Evolutionary conservation across 306 rosid species (phyloP).

Genomic region (Neltuma alba): DNA sequence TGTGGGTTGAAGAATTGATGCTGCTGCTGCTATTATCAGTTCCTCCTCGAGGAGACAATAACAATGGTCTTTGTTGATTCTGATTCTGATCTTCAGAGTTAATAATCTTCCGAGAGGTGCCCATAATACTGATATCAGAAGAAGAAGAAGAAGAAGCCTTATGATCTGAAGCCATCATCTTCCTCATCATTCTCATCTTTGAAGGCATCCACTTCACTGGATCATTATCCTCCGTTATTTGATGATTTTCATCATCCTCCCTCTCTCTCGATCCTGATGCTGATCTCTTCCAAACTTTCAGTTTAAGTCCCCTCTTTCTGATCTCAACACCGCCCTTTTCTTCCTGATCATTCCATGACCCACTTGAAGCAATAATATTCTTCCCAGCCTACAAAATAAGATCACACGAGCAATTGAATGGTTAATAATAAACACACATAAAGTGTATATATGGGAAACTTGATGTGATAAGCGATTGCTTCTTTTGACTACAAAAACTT

Average conservation of each 20-base stretch:
- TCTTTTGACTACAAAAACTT: no score
- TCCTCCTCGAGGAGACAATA: conserved; percentile 40
- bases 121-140: neutral
- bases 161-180: conserved; percentile 61
- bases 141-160: neutral
- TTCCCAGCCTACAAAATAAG: conserved; percentile 4
- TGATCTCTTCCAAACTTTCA: conserved; percentile 48
- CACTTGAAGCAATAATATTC: conserved; percentile 36
- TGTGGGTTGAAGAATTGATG: conserved; percentile 33
- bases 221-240: conserved; percentile 5
- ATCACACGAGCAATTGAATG: neutral
- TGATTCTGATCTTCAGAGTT: conserved; percentile 46
- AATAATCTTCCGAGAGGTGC: no score
- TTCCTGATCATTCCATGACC: conserved; percentile 52
- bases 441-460: no score
- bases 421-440: neutral
- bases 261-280: neutral
- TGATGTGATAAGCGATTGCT: no score
- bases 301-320: conserved; percentile 36
- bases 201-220: conserved; percentile 76
- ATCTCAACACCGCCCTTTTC: conserved; percentile 11
- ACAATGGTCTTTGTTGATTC: conserved; percentile 1
- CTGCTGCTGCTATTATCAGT: conserved; percentile 41
- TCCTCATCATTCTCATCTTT: conserved; percentile 76
- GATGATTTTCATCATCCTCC: conserved; percentile 29